Conservation (phyloP, 1,284 basidiomycete genomes). For the Volvariella surrecta region DNA sequence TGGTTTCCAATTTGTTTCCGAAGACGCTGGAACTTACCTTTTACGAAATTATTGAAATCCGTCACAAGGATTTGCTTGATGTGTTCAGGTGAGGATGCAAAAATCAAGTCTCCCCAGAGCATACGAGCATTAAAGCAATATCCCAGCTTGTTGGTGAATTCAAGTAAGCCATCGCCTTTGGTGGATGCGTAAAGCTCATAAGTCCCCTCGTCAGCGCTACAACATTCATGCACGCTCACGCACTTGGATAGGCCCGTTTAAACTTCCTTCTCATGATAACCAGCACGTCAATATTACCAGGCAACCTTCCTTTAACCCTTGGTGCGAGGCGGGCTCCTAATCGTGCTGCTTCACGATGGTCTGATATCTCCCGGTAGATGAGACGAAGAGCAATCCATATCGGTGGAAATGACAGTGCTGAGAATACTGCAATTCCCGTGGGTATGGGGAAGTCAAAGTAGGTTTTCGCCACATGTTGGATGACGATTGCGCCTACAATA, state of each 20-base stretch:
- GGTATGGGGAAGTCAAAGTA: neutral
- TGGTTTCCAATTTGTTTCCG: too few relatives aligned
- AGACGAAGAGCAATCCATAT: constrained; percentile 9
- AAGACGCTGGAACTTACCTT: too few relatives aligned
- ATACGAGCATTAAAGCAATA: constrained; percentile 13
- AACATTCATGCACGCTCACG: constrained; percentile 2
- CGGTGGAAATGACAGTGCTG: constrained; percentile 11
- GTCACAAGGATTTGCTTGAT: constrained; percentile 14
- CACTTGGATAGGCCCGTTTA: constrained; percentile 18
- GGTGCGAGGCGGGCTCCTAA: constrained; percentile 17
- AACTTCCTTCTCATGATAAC: constrained; percentile 10
- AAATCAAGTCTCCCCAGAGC: neutral
- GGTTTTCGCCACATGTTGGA: neutral
- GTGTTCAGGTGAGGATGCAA: constrained; percentile 10
- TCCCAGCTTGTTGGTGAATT: constrained; percentile 8
- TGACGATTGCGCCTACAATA: too few relatives aligned
- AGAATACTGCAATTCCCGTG: constrained; percentile 8
- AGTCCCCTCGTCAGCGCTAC: neutral
- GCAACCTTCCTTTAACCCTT: constrained; percentile 11
- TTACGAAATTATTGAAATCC: constrained; percentile 4
- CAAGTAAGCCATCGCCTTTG: constrained; percentile 12
- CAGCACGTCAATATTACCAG: constrained; percentile 17
- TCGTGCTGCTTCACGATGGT: constrained; percentile 15
- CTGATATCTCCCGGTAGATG: constrained; percentile 10
- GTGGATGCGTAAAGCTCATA: neutral